phyloP scores from a whole-genome alignment of 495 filamentous ascomycete genomes.

The Cercophora samala region DNA sequence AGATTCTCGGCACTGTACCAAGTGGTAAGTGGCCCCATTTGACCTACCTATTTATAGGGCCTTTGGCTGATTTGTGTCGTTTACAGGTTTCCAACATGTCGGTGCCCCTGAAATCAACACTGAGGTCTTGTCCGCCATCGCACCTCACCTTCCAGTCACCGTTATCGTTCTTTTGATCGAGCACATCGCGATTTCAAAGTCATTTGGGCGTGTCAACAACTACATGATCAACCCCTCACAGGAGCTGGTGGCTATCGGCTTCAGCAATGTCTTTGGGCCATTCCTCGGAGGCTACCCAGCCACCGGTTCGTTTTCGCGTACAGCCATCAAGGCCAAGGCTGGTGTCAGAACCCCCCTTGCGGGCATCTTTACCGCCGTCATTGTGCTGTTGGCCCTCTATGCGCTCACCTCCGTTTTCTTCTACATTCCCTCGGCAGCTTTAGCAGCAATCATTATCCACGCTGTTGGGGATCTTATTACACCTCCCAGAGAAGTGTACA shows the following conservation, averaged over 20 bases:
- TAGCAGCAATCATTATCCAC: slow-evolving; percentile 53
- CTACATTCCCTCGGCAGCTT: slow-evolving; percentile 46
- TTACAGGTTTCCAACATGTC: slow-evolving; percentile 39
- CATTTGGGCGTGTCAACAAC: slow-evolving; percentile 53
- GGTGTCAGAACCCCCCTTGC: slow-evolving; percentile 53
- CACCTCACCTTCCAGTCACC: slow-evolving; percentile 36
- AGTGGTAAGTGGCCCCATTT: slow-evolving; percentile 33
- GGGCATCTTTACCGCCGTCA: slow-evolving; percentile 49
- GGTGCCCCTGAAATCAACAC: slow-evolving; percentile 37
- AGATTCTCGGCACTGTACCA: slow-evolving; percentile 43
- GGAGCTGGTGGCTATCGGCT: slow-evolving; percentile 53
- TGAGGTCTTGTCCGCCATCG: slow-evolving; percentile 35
- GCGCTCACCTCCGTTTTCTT: slow-evolving; percentile 52
- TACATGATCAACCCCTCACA: slow-evolving; percentile 55
- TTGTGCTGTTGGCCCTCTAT: slow-evolving; percentile 52
- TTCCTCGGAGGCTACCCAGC: slow-evolving; percentile 53
- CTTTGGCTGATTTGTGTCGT: slow-evolving; percentile 19
- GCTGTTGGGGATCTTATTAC: slow-evolving; percentile 52
- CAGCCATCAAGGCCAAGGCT: slow-evolving; percentile 50
- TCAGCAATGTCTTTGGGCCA: slow-evolving; percentile 50
- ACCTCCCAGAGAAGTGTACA: slow-evolving; percentile 45
- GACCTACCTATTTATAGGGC: not conserved
- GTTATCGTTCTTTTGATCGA: slow-evolving; percentile 53
- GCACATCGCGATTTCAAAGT: slow-evolving; percentile 55
- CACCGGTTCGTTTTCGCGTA: slow-evolving; percentile 52